Base-by-base conservation (phyloP, 164 flowering plant species). In the Nymphaea colorata region DNA sequence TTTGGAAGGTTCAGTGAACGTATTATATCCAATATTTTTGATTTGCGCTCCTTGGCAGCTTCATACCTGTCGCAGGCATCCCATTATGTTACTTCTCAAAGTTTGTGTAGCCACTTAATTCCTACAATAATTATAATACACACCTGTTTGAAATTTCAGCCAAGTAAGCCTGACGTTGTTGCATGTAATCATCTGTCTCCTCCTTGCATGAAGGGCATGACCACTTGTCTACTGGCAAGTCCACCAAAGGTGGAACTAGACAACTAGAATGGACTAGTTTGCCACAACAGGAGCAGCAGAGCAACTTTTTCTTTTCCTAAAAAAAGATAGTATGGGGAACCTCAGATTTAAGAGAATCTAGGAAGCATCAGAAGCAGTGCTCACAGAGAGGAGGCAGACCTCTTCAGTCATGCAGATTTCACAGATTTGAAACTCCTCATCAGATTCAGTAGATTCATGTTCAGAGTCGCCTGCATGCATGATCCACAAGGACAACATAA, bases 381-480 rank as follows among this genome's bases (percentile, higher is more conserved):
- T 14, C 12, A 47, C 7, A 47, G 12, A 47, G 55, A 47, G 55
- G 55, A 47, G 55, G 16, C 16, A 7, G 76, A 94, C 99, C 93
- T 76, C 97, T 79, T 94, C 99, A 61, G 69, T 61, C 70, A 64
- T 87, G 83, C 99, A 94, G 63, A 88, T 79, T 64, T 86, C 87
- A 80, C 99, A 91, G 41, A 94, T 87, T 82, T 90, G 97, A 84
- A 94, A 94, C 83, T 94, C 99, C 66, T 94, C 99, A 78, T 94
- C 99, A 64, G 99, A 91, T 75, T 88, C 97, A 45, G 82, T 76
- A 42, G 97, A 88, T 44, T 88, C 96, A 59, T 73, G 76, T 7
- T 76, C 91, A 77, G 90, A 85, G 69, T 86, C 97, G 72, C 83
- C 99, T 93, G 86, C 86, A 87, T 64, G 25, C 42, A 68, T 11